These are phyloP conservation scores for Picochlorum sp. DNA, from an alignment of 139 green algal genomes.

Conservation along the genomic window DNA sequence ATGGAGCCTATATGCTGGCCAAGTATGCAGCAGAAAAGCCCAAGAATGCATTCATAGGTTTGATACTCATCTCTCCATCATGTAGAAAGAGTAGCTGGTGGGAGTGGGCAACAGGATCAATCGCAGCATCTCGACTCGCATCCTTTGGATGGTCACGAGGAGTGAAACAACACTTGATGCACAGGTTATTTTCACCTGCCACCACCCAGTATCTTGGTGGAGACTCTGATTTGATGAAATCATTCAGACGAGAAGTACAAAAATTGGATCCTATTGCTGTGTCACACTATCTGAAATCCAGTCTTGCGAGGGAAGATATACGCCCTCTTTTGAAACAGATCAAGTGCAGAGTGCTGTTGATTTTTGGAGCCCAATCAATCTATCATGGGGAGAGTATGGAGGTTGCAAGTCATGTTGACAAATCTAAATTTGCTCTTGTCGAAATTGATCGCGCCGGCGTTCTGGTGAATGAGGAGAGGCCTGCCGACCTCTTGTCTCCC, in stretches of 20 bases:
- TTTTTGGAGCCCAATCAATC: constrained; percentile 26
- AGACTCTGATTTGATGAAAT: constrained; percentile 18
- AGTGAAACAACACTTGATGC: constrained; percentile 8
- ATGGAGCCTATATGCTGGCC: constrained; percentile 28
- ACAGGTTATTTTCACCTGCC: constrained; percentile 10
- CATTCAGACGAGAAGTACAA: constrained; percentile 15
- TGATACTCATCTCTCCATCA: constrained; percentile 32
- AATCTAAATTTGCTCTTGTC: constrained; percentile 16
- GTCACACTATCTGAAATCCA: constrained; percentile 18
- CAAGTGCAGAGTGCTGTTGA: constrained; percentile 20
- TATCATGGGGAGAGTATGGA: constrained; percentile 25
- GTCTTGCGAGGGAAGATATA: constrained; percentile 10
- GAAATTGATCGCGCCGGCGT: constrained; percentile 24
- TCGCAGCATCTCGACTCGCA: constrained; percentile 11
- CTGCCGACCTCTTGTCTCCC: constrained; percentile 19
- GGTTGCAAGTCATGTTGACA: constrained; percentile 11
- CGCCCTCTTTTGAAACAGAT: constrained; percentile 5
- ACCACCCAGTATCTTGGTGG: constrained; percentile 11
- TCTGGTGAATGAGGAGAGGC: constrained; percentile 25
- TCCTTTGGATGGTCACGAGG: constrained; percentile 6
- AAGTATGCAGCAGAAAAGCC: constrained; percentile 14
- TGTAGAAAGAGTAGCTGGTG: constrained; percentile 26
- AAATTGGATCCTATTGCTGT: constrained; percentile 12
- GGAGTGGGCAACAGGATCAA: constrained; percentile 29
- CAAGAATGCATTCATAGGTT: constrained; percentile 9